Percentiles rank a stretch among this genome's conserved stretches.
Conservation (phyloP, 257 asterid species). For the Anisodus acutangulus region DNA sequence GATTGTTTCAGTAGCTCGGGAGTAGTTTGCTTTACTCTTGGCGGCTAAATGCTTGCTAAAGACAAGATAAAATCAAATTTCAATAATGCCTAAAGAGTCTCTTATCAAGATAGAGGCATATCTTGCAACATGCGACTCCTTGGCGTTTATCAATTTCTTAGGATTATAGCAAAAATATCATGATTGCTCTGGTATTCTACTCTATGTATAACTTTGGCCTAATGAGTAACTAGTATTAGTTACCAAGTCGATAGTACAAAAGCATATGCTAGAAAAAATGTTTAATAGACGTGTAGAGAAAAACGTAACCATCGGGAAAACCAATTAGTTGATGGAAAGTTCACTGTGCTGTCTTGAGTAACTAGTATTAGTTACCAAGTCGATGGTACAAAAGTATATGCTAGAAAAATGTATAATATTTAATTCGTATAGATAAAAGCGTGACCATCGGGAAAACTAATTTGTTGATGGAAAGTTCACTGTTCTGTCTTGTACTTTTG, state of each 20-base stretch:
- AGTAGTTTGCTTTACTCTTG: neutral
- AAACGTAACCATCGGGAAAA: neutral
- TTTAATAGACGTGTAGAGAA: neutral
- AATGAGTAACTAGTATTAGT: neutral
- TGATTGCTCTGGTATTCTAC: neutral
- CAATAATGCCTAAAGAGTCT: constrained; percentile 16
- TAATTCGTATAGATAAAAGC: neutral
- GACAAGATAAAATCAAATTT: neutral
- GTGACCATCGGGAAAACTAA: neutral
- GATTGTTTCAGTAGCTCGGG: neutral
- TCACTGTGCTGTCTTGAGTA: constrained; percentile 15
- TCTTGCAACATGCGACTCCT: constrained; percentile 9
- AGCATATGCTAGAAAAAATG: neutral
- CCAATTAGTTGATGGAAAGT: constrained; percentile 12
- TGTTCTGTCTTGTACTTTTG: constrained; percentile 21
- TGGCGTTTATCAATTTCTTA: neutral
- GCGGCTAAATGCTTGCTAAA: neutral
- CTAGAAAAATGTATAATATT: neutral
- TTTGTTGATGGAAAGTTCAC: constrained; percentile 10
- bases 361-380: neutral
- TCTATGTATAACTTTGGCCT: neutral
- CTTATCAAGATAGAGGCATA: constrained; percentile 15
- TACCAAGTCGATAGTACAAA: neutral
- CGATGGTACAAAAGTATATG: neutral
- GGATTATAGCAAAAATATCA: constrained; percentile 14